These are phyloP conservation scores for Trametes sp. DNA, from an alignment of 1,284 basidiomycete species.

Conservation along the genomic window DNA sequence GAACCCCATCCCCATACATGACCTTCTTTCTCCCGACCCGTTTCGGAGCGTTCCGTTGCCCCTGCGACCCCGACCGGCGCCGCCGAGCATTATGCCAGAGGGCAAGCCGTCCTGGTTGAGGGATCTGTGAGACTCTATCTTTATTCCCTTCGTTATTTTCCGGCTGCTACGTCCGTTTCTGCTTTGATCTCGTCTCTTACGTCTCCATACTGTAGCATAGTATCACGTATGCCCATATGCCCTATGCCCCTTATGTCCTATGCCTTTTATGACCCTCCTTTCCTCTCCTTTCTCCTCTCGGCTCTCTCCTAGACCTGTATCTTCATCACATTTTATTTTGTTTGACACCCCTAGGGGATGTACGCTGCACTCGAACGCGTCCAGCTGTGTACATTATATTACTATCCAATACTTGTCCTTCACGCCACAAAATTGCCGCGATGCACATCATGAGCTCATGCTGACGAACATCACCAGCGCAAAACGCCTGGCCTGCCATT, in stretches of 20 bases:
- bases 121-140: background rate
- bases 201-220: background rate
- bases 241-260: slow-evolving; percentile 8
- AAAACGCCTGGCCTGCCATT: background rate
- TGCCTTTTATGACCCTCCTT: slow-evolving; percentile 11
- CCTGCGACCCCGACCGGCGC: background rate
- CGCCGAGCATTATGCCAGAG: background rate
- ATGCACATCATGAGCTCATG: background rate
- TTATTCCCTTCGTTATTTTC: background rate
- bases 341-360: too few relatives aligned
- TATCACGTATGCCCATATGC: background rate
- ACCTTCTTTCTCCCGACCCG: background rate
- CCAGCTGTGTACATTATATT: background rate
- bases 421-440: background rate
- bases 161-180: background rate
- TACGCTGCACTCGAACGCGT: too few relatives aligned
- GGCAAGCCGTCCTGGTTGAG: background rate
- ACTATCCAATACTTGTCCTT: background rate
- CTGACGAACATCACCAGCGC: background rate
- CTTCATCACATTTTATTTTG: background rate
- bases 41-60: background rate
- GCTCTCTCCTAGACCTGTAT: background rate
- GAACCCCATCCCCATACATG: background rate
- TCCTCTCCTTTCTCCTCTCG: background rate
- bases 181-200: background rate